Conservation (phyloP, 495 filamentous ascomycete species). For the Hypoxylon subgilvum region DNA sequence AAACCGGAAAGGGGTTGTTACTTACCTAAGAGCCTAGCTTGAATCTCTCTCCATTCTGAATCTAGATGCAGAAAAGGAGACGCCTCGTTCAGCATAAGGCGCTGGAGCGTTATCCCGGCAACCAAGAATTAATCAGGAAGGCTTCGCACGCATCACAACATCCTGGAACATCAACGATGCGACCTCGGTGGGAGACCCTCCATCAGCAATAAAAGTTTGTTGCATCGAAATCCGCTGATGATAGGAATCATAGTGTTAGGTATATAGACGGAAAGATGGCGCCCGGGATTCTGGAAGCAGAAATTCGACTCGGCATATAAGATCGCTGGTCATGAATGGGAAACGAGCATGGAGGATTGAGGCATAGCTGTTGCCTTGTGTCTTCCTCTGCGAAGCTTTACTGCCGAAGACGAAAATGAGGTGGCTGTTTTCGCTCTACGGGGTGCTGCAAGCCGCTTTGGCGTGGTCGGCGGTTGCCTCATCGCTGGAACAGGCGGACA, state of each 20-base stretch:
- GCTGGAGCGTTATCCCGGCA: not conserved
- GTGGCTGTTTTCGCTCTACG: not conserved
- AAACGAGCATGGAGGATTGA: not conserved
- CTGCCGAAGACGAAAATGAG: not conserved
- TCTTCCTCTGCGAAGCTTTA: too few relatives aligned
- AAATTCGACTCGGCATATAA: not conserved
- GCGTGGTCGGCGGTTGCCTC: not conserved
- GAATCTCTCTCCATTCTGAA: too few relatives aligned
- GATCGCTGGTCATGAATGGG: not conserved
- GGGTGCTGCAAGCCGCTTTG: constrained; percentile 1
- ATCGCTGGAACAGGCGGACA: not conserved
- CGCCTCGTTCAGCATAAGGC: not conserved
- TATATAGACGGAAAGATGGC: not conserved
- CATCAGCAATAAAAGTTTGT: constrained; percentile 14
- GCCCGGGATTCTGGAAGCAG: not conserved
- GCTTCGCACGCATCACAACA: not conserved
- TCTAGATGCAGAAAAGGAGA: too few relatives aligned
- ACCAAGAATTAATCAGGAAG: constrained; percentile 2
- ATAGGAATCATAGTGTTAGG: not conserved
- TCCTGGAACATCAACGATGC: constrained; percentile 3
- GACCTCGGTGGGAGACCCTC: constrained; percentile 25
- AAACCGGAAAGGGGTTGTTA: too few relatives aligned
- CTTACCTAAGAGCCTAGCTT: too few relatives aligned
- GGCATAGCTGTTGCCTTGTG: not conserved
- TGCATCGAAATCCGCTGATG: not conserved